Base-by-base conservation (phyloP, 441 rosid species). In the Gossypium davidsonii region DNA sequence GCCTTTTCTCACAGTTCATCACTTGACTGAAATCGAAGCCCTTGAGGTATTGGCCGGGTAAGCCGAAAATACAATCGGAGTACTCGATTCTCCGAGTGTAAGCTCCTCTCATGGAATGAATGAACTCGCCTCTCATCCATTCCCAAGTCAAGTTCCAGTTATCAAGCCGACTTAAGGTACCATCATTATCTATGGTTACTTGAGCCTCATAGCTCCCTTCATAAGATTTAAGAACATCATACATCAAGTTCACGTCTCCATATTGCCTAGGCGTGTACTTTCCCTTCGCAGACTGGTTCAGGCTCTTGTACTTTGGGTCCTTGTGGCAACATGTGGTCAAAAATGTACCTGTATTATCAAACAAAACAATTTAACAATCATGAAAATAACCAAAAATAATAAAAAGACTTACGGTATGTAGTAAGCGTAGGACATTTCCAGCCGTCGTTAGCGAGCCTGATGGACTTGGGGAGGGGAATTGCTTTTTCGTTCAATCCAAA, bases 121-220 rank as follows among this genome's bases (percentile, higher is more conserved):
- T 90, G 82, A 93, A 93, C 82, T 93, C 98, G 2, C 90, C 90
- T 56, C 90, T 79, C 88, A 84, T 88, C 98, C 98, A 93, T 65
- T 90, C 92, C 96, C 96, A 93, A 8, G 96, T 91, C 23, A 93
- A 69, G 78, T 93, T 91, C 98, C 98, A 93, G 56, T 84, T 88
- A 76, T 91, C 94, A 18, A 93, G 89, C 48, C 92, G 85, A 66
- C 97, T 91, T 4, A 93, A 69, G 0, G 94, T 90, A 59, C 80
- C 79, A 66, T 56, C 77, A 72, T 91, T 91, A 66, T 90, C 92
- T 0, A 93, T 85, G 14, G 96, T 91, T 18, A 93, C 97, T 80
- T 93, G 89, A 3, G 97, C 98, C 12, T 79, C 76, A 76, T 93
- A 93, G 84, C 83, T 93, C 79, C 83, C 83, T 0, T 65, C 70